These are phyloP conservation scores for Triangularia setosa DNA, from an alignment of 2,329 filamentous ascomycete species.

Conservation along the genomic window DNA sequence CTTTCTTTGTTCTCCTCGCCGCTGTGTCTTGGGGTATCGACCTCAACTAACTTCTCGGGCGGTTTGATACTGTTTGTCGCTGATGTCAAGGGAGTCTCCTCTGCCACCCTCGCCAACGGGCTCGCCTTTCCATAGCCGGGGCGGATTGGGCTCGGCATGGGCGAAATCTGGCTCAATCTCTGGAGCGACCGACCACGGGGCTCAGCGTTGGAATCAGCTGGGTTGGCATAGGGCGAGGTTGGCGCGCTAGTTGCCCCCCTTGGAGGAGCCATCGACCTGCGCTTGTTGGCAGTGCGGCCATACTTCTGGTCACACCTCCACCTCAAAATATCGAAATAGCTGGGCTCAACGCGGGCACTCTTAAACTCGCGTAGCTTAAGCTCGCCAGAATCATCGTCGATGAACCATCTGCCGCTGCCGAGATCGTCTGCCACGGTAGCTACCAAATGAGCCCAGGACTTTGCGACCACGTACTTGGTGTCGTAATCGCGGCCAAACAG, in stretches of 20 bases:
- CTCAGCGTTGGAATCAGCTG: slow-evolving; percentile 55
- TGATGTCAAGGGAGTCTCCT: slow-evolving; percentile 46
- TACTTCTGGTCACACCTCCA: slow-evolving; percentile 97
- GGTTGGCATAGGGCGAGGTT: slow-evolving; percentile 62
- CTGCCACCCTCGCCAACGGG: slow-evolving; percentile 69
- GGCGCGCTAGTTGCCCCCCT: slow-evolving; percentile 36
- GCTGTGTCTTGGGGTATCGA: slow-evolving; percentile 50
- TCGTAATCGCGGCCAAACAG: slow-evolving; percentile 97
- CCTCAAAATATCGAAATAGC: slow-evolving; percentile 89
- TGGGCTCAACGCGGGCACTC: slow-evolving; percentile 80
- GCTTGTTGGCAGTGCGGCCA: slow-evolving; percentile 60
- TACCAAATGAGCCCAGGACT: slow-evolving; percentile 86
- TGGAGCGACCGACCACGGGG: slow-evolving; percentile 69
- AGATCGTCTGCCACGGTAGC: slow-evolving; percentile 87
- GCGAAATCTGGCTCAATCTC: slow-evolving; percentile 61
- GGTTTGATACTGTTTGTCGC: slow-evolving; percentile 38
- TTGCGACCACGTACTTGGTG: slow-evolving; percentile 93
- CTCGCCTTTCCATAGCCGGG: slow-evolving; percentile 64
- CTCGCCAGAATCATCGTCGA: slow-evolving; percentile 89
- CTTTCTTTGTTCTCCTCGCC: slow-evolving; percentile 37
- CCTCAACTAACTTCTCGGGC: slow-evolving; percentile 50
- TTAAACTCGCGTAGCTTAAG: slow-evolving; percentile 92
- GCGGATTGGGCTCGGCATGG: slow-evolving; percentile 60
- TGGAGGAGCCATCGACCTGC: slow-evolving; percentile 47
- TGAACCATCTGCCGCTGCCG: slow-evolving; percentile 80